A percentile compares a stretch with the other conserved stretches of the same genome.
Conservation (phyloP, 2,329 filamentous ascomycete species). For the Fusarium algeriense region DNA sequence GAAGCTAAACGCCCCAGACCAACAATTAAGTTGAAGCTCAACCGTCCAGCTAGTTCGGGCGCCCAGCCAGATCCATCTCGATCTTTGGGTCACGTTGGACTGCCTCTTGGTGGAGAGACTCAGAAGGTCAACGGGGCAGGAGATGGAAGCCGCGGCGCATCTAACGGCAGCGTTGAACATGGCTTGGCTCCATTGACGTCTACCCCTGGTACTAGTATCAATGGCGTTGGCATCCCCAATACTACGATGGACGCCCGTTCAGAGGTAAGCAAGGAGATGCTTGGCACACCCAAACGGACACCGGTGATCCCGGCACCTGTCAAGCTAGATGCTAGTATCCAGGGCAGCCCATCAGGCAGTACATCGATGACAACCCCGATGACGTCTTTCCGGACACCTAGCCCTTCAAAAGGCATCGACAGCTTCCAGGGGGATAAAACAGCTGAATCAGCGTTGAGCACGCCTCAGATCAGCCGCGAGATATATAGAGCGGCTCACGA, state of each 20-base stretch:
- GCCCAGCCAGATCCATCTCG: slow-evolving; percentile 9
- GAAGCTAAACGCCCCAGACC: slow-evolving; percentile 66
- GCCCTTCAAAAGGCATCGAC: slow-evolving; percentile 43
- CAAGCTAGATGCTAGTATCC: slow-evolving; percentile 38
- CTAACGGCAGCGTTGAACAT: slow-evolving; percentile 26
- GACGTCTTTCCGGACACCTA: slow-evolving; percentile 40
- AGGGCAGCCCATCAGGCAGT: slow-evolving; percentile 20
- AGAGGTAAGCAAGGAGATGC: slow-evolving; percentile 17
- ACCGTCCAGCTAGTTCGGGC: slow-evolving; percentile 34
- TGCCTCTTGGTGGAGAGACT: not conserved
- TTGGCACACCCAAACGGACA: slow-evolving; percentile 24
- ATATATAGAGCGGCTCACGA: slow-evolving; percentile 45
- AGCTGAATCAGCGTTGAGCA: slow-evolving; percentile 46
- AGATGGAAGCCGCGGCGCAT: slow-evolving; percentile 7
- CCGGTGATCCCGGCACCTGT: slow-evolving; percentile 43
- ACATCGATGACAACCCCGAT: slow-evolving; percentile 32
- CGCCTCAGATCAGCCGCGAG: slow-evolving; percentile 47
- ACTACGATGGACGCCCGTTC: slow-evolving; percentile 4
- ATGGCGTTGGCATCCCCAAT: slow-evolving; percentile 23
- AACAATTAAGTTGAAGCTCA: slow-evolving; percentile 67
- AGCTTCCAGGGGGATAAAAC: slow-evolving; percentile 41
- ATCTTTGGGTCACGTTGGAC: slow-evolving; percentile 16
- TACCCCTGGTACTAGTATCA: slow-evolving; percentile 22
- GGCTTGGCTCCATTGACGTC: slow-evolving; percentile 24
- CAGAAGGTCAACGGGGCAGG: not conserved